Evolutionary conservation across 2,329 filamentous ascomycete species (phyloP), one percentile per base, ranked within the genome.

Genomic region (Penicillium sp.): DNA sequence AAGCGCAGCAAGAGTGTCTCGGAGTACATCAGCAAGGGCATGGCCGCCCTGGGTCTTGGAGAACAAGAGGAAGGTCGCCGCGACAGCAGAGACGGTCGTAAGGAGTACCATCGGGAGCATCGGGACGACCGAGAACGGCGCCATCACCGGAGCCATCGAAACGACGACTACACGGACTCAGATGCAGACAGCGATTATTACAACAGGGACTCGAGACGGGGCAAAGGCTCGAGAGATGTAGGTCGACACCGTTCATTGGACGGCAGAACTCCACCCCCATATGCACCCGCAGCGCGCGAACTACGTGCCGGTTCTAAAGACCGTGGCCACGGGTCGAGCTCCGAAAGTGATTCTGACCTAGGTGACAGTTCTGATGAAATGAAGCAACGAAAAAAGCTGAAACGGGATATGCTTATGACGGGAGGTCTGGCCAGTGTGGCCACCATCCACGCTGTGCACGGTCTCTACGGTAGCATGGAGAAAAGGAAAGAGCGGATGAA

Each of bases 381-480:
- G 68, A 78, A 81, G 62, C 75, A 78, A 66, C 77, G 80, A 51
- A 88, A 85, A 73, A 86, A 87, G 68, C 80, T 87, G 76, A 80
- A 80, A 76, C 82, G 84, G 71, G 87, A 87, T 73, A 83, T 87
- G 77, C 72, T 87, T 66, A 69, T 88, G 60, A 87, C 85, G 61
- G 82, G 84, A 52, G 85, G 86, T 60, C 75, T 88, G 56, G 86
- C 86, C 51, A 85, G 84, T 55, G 81, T 88, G 56, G 86, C 86
- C 36, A 88, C 86, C 28, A 87, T 88, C 59, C 85, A 88, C 73
- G 86, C 86, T 25, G 86, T 84, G 14, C 85, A 88, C 69, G 82
- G 80, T 58, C 78, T 88, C 52, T 85, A 87, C 72, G 78, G 81
- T 60, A 83, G 81, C 65, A 81, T 87, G 75, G 83, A 86, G 62